Base-by-base conservation (phyloP, 2,329 filamentous ascomycete genomes). In the Polytolypa hystricis region DNA sequence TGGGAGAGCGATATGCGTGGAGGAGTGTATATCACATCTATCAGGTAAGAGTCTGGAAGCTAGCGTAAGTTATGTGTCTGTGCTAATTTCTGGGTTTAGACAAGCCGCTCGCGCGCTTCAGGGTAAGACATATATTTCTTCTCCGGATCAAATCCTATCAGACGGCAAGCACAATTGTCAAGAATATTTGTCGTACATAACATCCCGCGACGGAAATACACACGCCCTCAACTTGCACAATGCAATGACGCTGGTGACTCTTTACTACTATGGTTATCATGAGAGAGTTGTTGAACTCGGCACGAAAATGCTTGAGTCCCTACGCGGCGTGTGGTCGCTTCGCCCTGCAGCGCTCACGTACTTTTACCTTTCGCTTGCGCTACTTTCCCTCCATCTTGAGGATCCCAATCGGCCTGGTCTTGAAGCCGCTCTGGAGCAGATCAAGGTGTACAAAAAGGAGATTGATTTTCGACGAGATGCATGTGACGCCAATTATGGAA, bases 401-500 rank as follows among this genome's bases (percentile, higher is more conserved):
- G 57, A 63, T 34, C 62, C 65, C 11, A 44, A 48, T 3, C 50
- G 54, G 28, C 55, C 55, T n/a, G 64, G 70, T 40, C 62, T 64
- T 10, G 56, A 61, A 5, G 58, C 60, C 11, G 61, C 69, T 32
- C 50, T 77, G 35, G 54, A 66, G n/a, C 62, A 61, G 21, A 62
- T 74, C 1, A 49, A 56, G 7, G 52, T 60, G 7, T 71, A 71
- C 42, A 67, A 72, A 40, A 60, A 62, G 6, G 61, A 67, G 40
- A 67, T 79, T 21, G 67, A 74, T 41, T 58, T 65, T 25, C 70
- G 67, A 35, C 63, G 69, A 26, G 54, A 55, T 12, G 61, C 70
- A 36, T 78, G 71, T 40, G 65, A 74, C 43, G 64, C 70, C 45
- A 79, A 79, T 46, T 79, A 77, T 48, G 61, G 66, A 12, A 66